Base-by-base conservation (phyloP, 1,139 yeast species). In the Lodderomyces theae region DNA sequence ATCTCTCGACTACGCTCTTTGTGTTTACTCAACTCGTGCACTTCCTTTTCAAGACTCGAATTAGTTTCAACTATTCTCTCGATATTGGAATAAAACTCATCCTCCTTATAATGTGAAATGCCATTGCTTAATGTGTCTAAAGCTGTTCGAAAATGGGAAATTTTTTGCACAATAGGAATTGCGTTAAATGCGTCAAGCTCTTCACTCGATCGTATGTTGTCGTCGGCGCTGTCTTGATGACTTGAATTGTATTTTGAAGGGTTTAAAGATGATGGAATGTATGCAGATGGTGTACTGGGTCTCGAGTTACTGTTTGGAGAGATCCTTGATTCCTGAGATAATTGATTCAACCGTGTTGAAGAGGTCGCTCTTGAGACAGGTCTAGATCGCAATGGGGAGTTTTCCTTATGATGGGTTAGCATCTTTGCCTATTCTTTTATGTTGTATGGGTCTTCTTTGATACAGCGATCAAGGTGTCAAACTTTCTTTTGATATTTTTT, bases 311-410 rank as follows among this genome's bases (percentile, higher is more conserved):
- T 18, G 17, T 12, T 19, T n/a, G 11, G 4, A 16, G 38, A 4
- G 3, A 19, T 17, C 4, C 32, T 17, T 18, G 39, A 28, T 26
- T 36, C 35, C 37, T 26, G 34, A 2, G 26, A 39, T 16, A 60
- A 41, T 36, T 62, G 68, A 40, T 54, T 62, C 30, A 69, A 51
- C 22, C 73, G 50, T 26, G 54, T 53, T 0, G 71, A 51, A 2
- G 75, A 68, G 2, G 57, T 52, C 5, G 62, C 69, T 19, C 74
- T 54, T 0, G 73, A 63, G 11, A 66, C 60, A 0, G 72, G 69
- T 5, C 53, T 57, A 5, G 71, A 59, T 29, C 52, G 40, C 25
- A 51, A 45, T 7, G 53, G 47, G 9, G 57, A 56, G 6, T 49
- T 50, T 12, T 41, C 40, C 36, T 51, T 53, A 39, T 53, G 55